Evolutionary conservation across 2,329 filamentous ascomycete species (phyloP).

Genomic region (Fusarium musae): DNA sequence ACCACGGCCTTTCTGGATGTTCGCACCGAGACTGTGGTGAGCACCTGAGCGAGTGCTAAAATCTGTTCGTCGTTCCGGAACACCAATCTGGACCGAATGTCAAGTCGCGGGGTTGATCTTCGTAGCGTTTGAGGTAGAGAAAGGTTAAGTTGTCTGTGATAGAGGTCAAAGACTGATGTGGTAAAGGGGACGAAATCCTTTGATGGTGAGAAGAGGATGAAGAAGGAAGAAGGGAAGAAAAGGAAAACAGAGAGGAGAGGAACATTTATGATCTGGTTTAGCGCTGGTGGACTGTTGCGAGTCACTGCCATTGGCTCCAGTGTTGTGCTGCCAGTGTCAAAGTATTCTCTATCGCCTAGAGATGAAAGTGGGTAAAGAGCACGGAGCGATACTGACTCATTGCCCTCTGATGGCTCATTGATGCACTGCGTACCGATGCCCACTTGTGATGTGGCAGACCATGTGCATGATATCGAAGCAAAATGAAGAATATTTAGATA

Average conservation of each 20-base stretch:
- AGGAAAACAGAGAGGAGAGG: background rate
- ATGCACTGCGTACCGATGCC: background rate
- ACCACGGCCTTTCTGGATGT: background rate
- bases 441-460: accelerated
- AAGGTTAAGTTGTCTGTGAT: background rate
- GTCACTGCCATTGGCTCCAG: background rate
- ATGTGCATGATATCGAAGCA: background rate
- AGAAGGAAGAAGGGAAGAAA: background rate
- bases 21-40: accelerated
- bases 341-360: accelerated
- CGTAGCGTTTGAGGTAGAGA: background rate
- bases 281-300: background rate
- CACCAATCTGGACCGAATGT: accelerated
- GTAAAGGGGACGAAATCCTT: background rate
- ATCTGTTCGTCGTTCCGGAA: background rate
- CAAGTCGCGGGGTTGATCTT: background rate
- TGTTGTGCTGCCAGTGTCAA: background rate
- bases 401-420: background rate
- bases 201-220: background rate
- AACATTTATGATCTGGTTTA: background rate
- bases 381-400: accelerated
- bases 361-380: background rate
- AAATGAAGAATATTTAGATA: background rate
- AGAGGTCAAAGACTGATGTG: background rate
- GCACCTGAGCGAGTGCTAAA: background rate